These are phyloP conservation scores for Clavariopsis aquatica DNA, from an alignment of 495 filamentous ascomycete genomes.

Conservation along the genomic window DNA sequence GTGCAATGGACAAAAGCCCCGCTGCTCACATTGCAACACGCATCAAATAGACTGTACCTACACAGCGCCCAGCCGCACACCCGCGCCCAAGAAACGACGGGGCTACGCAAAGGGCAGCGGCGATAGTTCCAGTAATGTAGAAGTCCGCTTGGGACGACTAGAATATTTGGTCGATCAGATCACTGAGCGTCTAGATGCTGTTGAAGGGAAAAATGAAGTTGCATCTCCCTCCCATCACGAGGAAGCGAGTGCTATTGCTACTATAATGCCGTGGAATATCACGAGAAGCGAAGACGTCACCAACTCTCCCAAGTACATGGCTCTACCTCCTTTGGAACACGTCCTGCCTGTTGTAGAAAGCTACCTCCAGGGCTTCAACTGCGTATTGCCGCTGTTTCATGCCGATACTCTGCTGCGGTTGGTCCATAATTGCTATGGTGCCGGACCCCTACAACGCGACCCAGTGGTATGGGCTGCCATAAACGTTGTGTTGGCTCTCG, in stretches of 20 bases:
- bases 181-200: conserved; percentile 7
- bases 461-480: conserved; percentile 27
- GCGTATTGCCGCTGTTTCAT: conserved; percentile 22
- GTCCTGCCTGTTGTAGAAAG: conserved; percentile 15
- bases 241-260: conserved; percentile 3
- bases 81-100: conserved; percentile 22
- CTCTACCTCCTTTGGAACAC: conserved; percentile 24
- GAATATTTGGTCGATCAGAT: conserved; percentile 16
- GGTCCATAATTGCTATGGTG: conserved; percentile 15
- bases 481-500: conserved; percentile 27
- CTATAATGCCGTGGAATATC: background rate
- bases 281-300: conserved; percentile 1
- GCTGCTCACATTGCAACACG: conserved; percentile 26
- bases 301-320: conserved; percentile 3
- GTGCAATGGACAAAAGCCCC: conserved; percentile 21
- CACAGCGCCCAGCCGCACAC: conserved; percentile 16
- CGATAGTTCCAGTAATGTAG: conserved; percentile 3
- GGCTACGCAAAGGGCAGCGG: conserved; percentile 12
- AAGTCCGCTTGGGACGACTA: conserved; percentile 9
- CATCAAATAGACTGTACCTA: conserved; percentile 24
- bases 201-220: conserved; percentile 3
- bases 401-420: conserved; percentile 19
- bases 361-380: conserved; percentile 21
- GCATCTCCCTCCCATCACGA: background rate
- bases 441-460: conserved; percentile 13